Evolutionary conservation across 345 rosid genomes (phyloP).

Genomic region (Rubroshorea leprosula): DNA sequence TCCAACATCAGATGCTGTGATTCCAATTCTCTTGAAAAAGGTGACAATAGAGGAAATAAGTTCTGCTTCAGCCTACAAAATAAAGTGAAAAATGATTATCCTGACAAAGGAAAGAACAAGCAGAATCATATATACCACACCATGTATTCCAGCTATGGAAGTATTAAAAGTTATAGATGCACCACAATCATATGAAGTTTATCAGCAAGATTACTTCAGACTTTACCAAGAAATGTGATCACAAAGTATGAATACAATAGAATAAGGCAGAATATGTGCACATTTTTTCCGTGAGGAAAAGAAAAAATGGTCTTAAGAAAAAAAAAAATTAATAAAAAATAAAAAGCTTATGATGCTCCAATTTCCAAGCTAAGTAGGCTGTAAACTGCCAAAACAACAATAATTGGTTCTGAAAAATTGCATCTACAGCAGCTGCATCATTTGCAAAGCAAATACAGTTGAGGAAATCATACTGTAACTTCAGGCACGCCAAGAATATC

Average conservation of each 20-base stretch:
- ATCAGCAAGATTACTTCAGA: neutral
- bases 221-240: neutral
- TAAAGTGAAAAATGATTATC: conserved; percentile 2
- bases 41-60: conserved; percentile 74
- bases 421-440: neutral
- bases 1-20: conserved; percentile 80
- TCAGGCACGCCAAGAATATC: conserved; percentile 91
- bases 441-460: conserved; percentile 9
- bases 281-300: too few relatives aligned
- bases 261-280: neutral
- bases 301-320: too few relatives aligned
- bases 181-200: neutral
- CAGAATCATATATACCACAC: conserved; percentile 1
- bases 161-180: neutral
- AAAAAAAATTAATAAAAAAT: neutral
- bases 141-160: neutral
- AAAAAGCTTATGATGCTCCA: neutral
- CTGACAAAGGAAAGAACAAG: conserved; percentile 3
- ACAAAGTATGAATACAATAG: neutral
- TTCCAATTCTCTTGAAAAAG: conserved; percentile 79
- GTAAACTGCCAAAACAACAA: neutral
- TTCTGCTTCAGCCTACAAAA: conserved; percentile 86
- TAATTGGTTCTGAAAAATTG: neutral
- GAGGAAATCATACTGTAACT: conserved; percentile 53
- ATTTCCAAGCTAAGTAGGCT: neutral